Percentiles rank a stretch among this genome's conserved stretches.
Conservation (phyloP, 805 yeast genomes). For the Candida nonsorbophila region DNA sequence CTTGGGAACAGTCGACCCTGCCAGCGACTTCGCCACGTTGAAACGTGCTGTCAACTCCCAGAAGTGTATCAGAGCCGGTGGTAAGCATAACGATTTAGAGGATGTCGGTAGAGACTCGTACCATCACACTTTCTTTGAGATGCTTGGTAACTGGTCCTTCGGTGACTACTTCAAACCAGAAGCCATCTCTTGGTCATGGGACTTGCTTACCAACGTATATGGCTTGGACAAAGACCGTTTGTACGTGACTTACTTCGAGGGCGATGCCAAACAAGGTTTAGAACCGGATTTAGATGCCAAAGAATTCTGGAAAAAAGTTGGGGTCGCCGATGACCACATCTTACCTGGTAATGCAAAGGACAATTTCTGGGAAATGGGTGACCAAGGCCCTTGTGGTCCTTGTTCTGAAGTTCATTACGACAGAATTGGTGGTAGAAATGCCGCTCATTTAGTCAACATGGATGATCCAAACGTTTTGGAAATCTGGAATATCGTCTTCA, state of each 20-base stretch:
- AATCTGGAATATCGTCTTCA: slow-evolving; percentile 96
- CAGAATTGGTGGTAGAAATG: slow-evolving; percentile 97
- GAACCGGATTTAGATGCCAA: slow-evolving; percentile 94
- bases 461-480: slow-evolving; percentile 98
- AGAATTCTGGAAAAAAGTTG: slow-evolving; percentile 77
- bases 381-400: slow-evolving; percentile 99
- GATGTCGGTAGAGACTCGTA: slow-evolving; percentile 98
- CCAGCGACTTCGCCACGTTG: slow-evolving; percentile 76
- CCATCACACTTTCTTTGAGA: slow-evolving; percentile 97
- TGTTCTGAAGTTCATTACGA: slow-evolving; percentile 97
- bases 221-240: slow-evolving; percentile 74
- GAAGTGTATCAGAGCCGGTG: slow-evolving; percentile 99
- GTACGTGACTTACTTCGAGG: slow-evolving; percentile 95
- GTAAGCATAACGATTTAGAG: slow-evolving; percentile 96
- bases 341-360: slow-evolving; percentile 87
- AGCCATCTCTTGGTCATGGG: slow-evolving; percentile 89
- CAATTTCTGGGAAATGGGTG: slow-evolving; percentile 99
- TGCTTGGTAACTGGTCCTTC: slow-evolving; percentile 99
- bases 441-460: slow-evolving; percentile 81
- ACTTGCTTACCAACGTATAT: slow-evolving; percentile 77
- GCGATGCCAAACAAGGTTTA: slow-evolving; percentile 76
- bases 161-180: slow-evolving; percentile 98
- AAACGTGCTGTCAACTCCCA: slow-evolving; percentile 94
- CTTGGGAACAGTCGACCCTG: slow-evolving; percentile 94
- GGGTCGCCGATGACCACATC: slow-evolving; percentile 88